Conservation (phyloP, 352 stramenopile species). For the Globisporangium megalacanthum region DNA sequence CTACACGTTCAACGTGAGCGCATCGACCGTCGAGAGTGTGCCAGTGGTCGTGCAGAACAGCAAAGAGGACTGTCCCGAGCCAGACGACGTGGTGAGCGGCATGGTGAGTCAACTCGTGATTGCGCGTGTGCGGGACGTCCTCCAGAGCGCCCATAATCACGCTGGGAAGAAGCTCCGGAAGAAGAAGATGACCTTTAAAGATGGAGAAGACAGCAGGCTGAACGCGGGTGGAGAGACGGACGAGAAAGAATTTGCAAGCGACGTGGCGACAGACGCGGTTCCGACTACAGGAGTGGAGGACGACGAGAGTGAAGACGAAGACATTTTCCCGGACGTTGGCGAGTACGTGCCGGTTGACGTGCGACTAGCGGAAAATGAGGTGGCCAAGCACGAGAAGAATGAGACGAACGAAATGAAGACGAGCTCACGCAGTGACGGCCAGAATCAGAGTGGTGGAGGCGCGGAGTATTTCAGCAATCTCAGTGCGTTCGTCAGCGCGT, state of each 20-base stretch:
- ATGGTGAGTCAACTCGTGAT: slow-evolving; percentile 49
- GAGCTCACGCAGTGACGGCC: background rate
- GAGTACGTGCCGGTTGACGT: slow-evolving; percentile 69
- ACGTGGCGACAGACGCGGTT: background rate
- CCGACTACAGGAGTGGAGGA: slow-evolving; percentile 4
- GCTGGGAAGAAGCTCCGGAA: slow-evolving; percentile 38
- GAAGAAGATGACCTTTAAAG: slow-evolving; percentile 28
- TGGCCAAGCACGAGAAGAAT: background rate
- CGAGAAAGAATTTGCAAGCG: background rate
- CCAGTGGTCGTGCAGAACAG: slow-evolving; percentile 62
- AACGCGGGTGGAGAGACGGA: background rate
- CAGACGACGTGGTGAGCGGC: slow-evolving; percentile 50
- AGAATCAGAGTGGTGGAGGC: background rate
- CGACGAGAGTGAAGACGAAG: slow-evolving; percentile 49
- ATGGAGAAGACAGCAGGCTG: background rate
- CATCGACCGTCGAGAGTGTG: slow-evolving; percentile 34
- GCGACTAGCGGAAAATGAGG: slow-evolving; percentile 9
- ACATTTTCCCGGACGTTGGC: slow-evolving; percentile 70
- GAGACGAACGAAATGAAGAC: slow-evolving; percentile 7
- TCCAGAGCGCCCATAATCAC: slow-evolving; percentile 15
- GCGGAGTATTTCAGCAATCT: slow-evolving; percentile 62
- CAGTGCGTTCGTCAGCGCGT: slow-evolving; percentile 60
- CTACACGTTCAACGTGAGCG: slow-evolving; percentile 61
- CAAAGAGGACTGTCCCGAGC: slow-evolving; percentile 64
- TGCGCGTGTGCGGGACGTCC: slow-evolving; percentile 26